These are phyloP conservation scores for Penicillium sp. DNA, from an alignment of 2,329 filamentous ascomycete species.

Conservation along the genomic window DNA sequence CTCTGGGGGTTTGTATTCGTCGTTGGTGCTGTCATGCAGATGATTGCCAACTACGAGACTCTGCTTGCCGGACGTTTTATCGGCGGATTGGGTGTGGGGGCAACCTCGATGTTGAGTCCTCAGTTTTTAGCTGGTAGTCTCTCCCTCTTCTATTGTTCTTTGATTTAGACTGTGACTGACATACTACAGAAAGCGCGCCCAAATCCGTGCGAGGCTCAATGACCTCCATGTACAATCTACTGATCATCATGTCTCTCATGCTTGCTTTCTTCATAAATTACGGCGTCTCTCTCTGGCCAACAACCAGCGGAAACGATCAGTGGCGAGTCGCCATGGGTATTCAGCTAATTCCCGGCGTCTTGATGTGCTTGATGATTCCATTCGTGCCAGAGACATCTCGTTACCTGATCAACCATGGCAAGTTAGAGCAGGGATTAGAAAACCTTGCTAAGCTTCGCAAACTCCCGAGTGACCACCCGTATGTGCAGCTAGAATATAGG, in stretches of 20 bases:
- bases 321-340: constrained; percentile 38
- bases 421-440: constrained; percentile 31
- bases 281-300: constrained; percentile 22
- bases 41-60: constrained; percentile 32
- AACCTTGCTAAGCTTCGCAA: constrained; percentile 39
- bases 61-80: constrained; percentile 37
- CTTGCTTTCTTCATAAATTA: constrained; percentile 31
- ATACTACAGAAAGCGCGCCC: constrained; percentile 34
- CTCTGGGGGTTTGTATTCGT: constrained; percentile 31
- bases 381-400: constrained; percentile 35
- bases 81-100: constrained; percentile 35
- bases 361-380: constrained; percentile 33
- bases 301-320: constrained; percentile 25
- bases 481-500: constrained; percentile 36
- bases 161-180: no score
- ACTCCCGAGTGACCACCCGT: constrained; percentile 36
- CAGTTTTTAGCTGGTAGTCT: constrained; percentile 35
- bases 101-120: constrained; percentile 38
- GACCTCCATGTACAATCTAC: constrained; percentile 40
- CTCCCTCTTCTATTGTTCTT: no score
- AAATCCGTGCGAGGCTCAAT: constrained; percentile 40
- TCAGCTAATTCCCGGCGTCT: constrained; percentile 36
- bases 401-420: constrained; percentile 34
- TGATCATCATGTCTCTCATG: constrained; percentile 35
- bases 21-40: constrained; percentile 32